Evolutionary conservation across 1,284 basidiomycete genomes (phyloP).

Genomic region (Neonothopanus nambi): DNA sequence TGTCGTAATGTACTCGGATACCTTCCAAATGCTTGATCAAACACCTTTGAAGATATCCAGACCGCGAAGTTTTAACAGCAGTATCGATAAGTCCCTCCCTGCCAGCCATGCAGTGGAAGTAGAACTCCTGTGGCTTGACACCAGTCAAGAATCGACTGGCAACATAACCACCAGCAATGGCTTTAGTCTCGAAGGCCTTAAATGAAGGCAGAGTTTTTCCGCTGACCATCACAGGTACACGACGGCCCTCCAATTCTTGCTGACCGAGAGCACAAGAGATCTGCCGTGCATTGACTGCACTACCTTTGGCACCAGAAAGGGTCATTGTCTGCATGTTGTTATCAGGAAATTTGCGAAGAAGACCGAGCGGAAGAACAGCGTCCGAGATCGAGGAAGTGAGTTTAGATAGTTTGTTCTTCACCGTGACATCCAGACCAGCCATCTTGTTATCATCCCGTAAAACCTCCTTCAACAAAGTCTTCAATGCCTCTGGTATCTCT

Average conservation of each 20-base stretch:
- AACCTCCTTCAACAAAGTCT: slow-evolving; percentile 84
- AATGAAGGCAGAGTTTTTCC: slow-evolving; percentile 98
- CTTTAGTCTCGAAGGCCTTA: slow-evolving; percentile 95
- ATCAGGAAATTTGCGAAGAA: slow-evolving; percentile 92
- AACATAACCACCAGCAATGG: slow-evolving; percentile 98
- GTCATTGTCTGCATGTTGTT: slow-evolving; percentile 99
- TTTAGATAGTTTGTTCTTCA: slow-evolving; percentile 83
- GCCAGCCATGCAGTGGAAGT: slow-evolving; percentile 99
- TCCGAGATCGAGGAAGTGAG: slow-evolving; percentile 92
- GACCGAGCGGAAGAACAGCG: slow-evolving; percentile 85
- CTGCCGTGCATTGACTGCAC: slow-evolving; percentile 95
- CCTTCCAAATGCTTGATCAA: slow-evolving; percentile 99
- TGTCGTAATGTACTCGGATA: slow-evolving; percentile 94
- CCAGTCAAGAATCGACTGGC: slow-evolving; percentile 99
- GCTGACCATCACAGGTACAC: slow-evolving; percentile 98
- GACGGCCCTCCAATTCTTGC: slow-evolving; percentile 97
- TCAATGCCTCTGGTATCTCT: slow-evolving; percentile 55
- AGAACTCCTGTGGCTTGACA: slow-evolving; percentile 98
- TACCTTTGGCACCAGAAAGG: slow-evolving; percentile 97
- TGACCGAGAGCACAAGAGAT: slow-evolving; percentile 97
- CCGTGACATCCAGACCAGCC: slow-evolving; percentile 91
- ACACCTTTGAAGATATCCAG: slow-evolving; percentile 97
- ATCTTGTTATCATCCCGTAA: slow-evolving; percentile 97
- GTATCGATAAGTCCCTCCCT: slow-evolving; percentile 99
- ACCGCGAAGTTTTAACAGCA: slow-evolving; percentile 98